Base-by-base conservation (phyloP, 345 rosid species). In the Pugionium cornutum region DNA sequence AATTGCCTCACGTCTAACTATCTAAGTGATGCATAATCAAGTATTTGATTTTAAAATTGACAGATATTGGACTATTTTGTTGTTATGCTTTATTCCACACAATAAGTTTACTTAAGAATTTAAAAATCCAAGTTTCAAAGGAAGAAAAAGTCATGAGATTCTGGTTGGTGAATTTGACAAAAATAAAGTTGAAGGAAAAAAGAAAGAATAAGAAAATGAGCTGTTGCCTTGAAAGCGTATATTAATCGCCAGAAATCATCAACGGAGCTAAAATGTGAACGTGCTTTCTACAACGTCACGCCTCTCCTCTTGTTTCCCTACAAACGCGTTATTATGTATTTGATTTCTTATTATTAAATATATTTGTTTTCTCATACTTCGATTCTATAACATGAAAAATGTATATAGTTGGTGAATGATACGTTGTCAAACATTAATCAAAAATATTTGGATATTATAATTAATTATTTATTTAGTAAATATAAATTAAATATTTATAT, bases 241-340 rank as follows among this genome's bases (percentile, higher is more conserved):
- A 47, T 30, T 11, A 48, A 50, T 31, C 7, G 26, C 62, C 9
- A 35, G 49, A 62, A 39, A 42, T 32, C 47, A 45, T 53, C 18
- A 62, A 63, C 43, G 47, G 1, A 47, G 34, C 58, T 47, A 7
- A 43, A 64, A 58, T 43, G 55, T 36, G 66, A 59, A 72, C 76
- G 76, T 72, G 76, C 72, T 36, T 65, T 65, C 76, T 58, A 65
- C 66, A 66, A 66, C 62, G 62, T 58, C 67, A 51, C 18, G 26
- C 46, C 53, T 49, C 5, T 34, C 1, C 5, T 3, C 5, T 37
- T 49, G 6, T 28, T 65, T 65, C n/a, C n/a, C 4, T 36, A 3
- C 27, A 58, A 65, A 65, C 67, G 71, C 62, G 71, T 72, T 58
- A 44, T 36, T 51, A 4, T 35, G 49, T 43, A 45, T 29, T 50